phyloP scores from a whole-genome alignment of 1,284 basidiomycete species.

The Butyriboletus appendiculatus region DNA sequence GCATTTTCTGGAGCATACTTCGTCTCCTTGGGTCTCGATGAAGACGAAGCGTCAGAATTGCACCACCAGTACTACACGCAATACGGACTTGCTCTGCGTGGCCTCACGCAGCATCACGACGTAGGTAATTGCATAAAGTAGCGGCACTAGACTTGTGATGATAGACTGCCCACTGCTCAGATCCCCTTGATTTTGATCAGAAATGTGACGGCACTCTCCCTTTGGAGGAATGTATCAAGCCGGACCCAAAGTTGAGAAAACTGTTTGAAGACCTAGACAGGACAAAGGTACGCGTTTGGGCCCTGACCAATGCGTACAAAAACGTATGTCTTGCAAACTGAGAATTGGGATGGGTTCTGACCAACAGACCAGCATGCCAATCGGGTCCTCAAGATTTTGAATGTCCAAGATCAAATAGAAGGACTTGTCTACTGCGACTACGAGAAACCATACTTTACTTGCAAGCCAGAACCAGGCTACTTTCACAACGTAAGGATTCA shows the following conservation, averaged over 20 bases:
- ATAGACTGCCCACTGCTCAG: conserved; percentile 38
- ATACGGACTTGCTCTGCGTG: conserved; percentile 86
- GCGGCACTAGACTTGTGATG: background rate
- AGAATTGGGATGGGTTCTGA: conserved; percentile 5
- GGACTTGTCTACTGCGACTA: conserved; percentile 86
- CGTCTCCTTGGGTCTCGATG: conserved; percentile 62
- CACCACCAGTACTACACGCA: conserved; percentile 77
- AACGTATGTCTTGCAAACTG: conserved; percentile 50
- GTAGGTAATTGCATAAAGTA: conserved; percentile 54
- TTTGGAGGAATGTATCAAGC: conserved; percentile 77
- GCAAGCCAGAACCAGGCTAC: conserved; percentile 80
- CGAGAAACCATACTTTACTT: conserved; percentile 63
- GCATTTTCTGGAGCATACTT: conserved; percentile 64
- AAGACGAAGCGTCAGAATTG: conserved; percentile 71
- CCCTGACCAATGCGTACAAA: conserved; percentile 78
- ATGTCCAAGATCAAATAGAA: conserved; percentile 76
- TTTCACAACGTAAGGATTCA: conserved; percentile 55
- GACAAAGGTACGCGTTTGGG: conserved; percentile 78
- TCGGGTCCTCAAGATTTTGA: conserved; percentile 76
- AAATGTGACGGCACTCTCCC: conserved; percentile 86
- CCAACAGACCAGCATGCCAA: conserved; percentile 64
- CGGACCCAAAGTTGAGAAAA: conserved; percentile 61
- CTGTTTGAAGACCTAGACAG: conserved; percentile 81
- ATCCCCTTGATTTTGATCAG: conserved; percentile 84
- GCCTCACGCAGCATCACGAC: conserved; percentile 76